Evolutionary conservation across 352 stramenopile species (phyloP).

Genomic region (Saprolegnia parasitica): DNA sequence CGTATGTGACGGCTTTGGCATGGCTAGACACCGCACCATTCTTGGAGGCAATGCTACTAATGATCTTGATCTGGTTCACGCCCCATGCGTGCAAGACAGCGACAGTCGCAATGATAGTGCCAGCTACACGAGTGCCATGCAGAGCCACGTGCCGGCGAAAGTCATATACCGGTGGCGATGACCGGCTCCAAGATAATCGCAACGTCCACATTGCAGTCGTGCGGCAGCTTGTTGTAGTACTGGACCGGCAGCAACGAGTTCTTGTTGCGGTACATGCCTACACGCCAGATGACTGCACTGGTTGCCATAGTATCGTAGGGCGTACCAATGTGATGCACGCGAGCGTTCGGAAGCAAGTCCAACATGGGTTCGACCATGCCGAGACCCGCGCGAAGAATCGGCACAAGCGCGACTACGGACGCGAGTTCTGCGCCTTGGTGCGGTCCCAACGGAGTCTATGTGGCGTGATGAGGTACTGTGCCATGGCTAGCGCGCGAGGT

Average conservation of each 20-base stretch:
- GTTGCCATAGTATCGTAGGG: conserved; percentile 30
- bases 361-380: conserved; percentile 94
- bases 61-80: conserved; percentile 90
- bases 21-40: conserved; percentile 45
- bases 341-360: conserved; percentile 93
- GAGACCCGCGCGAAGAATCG: conserved; percentile 92
- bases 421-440: conserved; percentile 85
- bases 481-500: neutral
- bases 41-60: conserved; percentile 91
- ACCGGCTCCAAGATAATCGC: conserved; percentile 96
- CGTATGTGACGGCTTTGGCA: neutral
- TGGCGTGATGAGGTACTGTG: neutral
- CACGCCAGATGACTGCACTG: neutral
- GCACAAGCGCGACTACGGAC: conserved; percentile 92
- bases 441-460: conserved; percentile 63
- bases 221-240: conserved; percentile 99
- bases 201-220: conserved; percentile 87
- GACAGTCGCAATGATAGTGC: conserved; percentile 93
- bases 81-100: conserved; percentile 95
- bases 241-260: conserved; percentile 92
- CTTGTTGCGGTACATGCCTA: conserved; percentile 89
- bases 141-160: neutral
- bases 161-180: conserved; percentile 85
- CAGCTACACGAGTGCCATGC: conserved; percentile 38
- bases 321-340: conserved; percentile 97